These are phyloP conservation scores for Calonectria multiphialidica DNA, from an alignment of 2,329 filamentous ascomycete species.

Conservation along the genomic window DNA sequence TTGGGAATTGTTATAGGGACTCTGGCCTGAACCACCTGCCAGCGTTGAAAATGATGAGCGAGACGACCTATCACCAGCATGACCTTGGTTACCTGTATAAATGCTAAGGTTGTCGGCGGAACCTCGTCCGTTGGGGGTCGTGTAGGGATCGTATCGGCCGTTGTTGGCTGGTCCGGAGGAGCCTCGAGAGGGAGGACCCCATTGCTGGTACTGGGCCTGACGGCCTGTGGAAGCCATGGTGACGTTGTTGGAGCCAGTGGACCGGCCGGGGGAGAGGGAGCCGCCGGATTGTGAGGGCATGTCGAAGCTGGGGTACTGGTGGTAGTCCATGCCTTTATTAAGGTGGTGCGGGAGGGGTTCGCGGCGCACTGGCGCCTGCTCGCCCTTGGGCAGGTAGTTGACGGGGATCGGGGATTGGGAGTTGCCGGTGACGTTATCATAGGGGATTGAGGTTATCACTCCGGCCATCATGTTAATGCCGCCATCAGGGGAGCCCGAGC, in stretches of 20 bases:
- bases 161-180: constrained; percentile 66
- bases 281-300: constrained; percentile 61
- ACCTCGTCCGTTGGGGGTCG: constrained; percentile 69
- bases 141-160: constrained; percentile 75
- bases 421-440: constrained; percentile 77
- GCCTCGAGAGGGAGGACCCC: constrained; percentile 66
- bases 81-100: constrained; percentile 66
- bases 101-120: constrained; percentile 67
- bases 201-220: constrained; percentile 82
- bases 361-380: constrained; percentile 72
- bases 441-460: constrained; percentile 89
- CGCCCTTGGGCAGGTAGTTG: constrained; percentile 78
- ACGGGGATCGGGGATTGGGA: constrained; percentile 77
- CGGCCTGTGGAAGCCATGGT: constrained; percentile 80
- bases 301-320: constrained; percentile 87
- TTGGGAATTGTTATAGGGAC: constrained; percentile 61
- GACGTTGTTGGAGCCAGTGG: constrained; percentile 71
- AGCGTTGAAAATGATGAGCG: constrained; percentile 58
- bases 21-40: constrained; percentile 68
- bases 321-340: constrained; percentile 85
- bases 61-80: constrained; percentile 51
- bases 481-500: constrained; percentile 72
- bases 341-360: constrained; percentile 87
- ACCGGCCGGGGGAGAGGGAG: constrained; percentile 72
- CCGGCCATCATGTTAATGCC: constrained; percentile 82